Evolutionary conservation across 2,329 filamentous ascomycete genomes (phyloP).

Genomic region (Diaporthe vaccinii): DNA sequence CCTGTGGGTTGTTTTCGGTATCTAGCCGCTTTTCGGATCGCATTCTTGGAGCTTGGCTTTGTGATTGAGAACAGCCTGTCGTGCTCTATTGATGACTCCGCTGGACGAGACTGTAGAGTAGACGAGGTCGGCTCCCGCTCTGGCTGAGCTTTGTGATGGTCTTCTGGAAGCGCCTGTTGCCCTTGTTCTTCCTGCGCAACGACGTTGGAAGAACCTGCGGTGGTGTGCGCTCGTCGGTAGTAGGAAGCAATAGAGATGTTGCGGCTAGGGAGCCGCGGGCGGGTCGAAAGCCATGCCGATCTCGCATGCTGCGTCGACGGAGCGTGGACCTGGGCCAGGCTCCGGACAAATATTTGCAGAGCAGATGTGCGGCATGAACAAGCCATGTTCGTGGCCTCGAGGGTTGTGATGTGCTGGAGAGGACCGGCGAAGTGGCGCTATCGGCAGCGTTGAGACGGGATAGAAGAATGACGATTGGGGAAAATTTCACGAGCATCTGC

Average conservation of each 20-base stretch:
- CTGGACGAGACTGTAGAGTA: not conserved
- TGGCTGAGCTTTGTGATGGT: not conserved
- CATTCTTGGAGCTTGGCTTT: not conserved
- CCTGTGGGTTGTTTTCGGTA: not conserved
- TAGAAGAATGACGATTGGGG: slow-evolving; percentile 17
- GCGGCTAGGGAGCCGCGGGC: not conserved
- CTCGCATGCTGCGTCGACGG: slow-evolving; percentile 38
- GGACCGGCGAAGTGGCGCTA: not conserved
- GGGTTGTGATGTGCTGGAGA: not conserved
- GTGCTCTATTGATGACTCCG: not conserved
- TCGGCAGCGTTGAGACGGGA: not conserved
- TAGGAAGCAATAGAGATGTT: not conserved
- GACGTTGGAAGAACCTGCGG: not conserved
- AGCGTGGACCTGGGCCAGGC: slow-evolving; percentile 57
- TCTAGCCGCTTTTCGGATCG: not conserved
- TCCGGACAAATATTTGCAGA: slow-evolving; percentile 63
- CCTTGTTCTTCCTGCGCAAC: not conserved
- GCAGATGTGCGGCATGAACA: slow-evolving; percentile 63
- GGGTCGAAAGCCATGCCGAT: slow-evolving; percentile 26
- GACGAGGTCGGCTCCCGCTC: not conserved
- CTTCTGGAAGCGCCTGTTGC: not conserved
- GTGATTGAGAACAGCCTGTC: slow-evolving; percentile 7
- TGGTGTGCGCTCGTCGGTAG: slow-evolving; percentile 11
- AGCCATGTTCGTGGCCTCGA: slow-evolving; percentile 53
- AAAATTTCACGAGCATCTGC: slow-evolving; percentile 7